These are phyloP conservation scores for Toxoplasma gondii DNA, from an alignment of 169 alveolate species.

Conservation along the genomic window DNA sequence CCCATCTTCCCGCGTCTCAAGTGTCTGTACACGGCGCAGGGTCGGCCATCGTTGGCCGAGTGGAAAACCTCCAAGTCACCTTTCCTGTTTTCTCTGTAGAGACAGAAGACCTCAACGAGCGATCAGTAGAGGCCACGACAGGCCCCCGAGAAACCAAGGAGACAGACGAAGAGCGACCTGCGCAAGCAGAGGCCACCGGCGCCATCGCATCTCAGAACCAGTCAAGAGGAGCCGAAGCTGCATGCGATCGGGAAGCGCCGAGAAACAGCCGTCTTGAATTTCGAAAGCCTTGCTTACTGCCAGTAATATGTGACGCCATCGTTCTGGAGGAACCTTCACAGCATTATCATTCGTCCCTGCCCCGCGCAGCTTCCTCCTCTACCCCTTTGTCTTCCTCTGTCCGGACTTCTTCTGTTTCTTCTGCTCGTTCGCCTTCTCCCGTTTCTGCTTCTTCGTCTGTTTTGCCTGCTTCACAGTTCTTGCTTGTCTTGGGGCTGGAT, in stretches of 20 bases:
- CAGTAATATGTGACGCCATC: background rate
- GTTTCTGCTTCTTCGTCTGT: too few species aligned
- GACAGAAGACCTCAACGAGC: background rate
- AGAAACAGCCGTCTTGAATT: background rate
- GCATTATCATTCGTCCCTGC: background rate
- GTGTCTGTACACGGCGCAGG: background rate
- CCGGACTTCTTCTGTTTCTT: background rate
- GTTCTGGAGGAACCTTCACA: background rate
- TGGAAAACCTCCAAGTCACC: conserved; percentile 11
- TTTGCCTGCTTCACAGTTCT: background rate
- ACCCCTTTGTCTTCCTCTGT: background rate
- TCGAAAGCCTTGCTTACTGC: background rate
- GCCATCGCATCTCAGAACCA: background rate
- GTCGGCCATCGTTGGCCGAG: background rate
- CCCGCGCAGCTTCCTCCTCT: background rate
- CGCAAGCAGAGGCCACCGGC: too few species aligned
- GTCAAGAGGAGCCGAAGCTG: background rate
- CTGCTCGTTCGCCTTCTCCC: background rate
- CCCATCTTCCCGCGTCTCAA: background rate
- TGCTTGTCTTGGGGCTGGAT: background rate
- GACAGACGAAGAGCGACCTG: too few species aligned
- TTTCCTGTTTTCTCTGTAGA: background rate
- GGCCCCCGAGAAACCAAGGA: too few species aligned
- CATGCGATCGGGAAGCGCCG: background rate
- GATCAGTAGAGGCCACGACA: background rate